Evolutionary conservation across 345 rosid species (phyloP).

Genomic region (Erodium maritimum): DNA sequence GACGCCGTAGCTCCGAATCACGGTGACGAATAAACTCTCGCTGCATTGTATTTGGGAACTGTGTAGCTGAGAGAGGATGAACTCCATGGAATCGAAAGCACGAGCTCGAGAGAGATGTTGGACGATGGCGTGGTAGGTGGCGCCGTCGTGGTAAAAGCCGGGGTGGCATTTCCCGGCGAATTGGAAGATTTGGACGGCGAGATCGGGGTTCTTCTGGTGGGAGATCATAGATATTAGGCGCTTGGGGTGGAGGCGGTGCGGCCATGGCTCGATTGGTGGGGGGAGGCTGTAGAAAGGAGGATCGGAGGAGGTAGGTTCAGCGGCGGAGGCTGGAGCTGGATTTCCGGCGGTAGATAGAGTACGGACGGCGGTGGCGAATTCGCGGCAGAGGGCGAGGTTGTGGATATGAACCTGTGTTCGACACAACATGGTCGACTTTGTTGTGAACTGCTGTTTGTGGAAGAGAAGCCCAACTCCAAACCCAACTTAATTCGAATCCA

Average conservation of each 20-base stretch:
- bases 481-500: too few species aligned
- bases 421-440: too few species aligned
- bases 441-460: too few species aligned
- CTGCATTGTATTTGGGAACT: conserved; percentile 48
- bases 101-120: conserved; percentile 77
- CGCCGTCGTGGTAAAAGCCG: conserved; percentile 59
- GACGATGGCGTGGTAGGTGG: conserved; percentile 68
- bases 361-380: too few species aligned
- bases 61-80: conserved; percentile 44
- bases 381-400: too few species aligned
- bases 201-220: conserved; percentile 72
- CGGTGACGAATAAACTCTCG: conserved; percentile 53
- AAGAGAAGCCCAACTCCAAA: too few species aligned
- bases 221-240: conserved; percentile 63
- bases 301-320: too few species aligned
- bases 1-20: conserved; percentile 68
- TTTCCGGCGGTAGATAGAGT: too few species aligned
- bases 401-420: too few species aligned
- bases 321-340: too few species aligned
- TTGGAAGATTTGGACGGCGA: conserved; percentile 75
- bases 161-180: conserved; percentile 72
- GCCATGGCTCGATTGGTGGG: conserved; percentile 87
- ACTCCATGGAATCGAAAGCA: conserved; percentile 53
- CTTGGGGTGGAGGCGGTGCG: conserved; percentile 61
- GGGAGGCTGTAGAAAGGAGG: too few species aligned